Evolutionary conservation across 192 early-diverging fungal genomes (phyloP).

Genomic region (Coemansia sp.): DNA sequence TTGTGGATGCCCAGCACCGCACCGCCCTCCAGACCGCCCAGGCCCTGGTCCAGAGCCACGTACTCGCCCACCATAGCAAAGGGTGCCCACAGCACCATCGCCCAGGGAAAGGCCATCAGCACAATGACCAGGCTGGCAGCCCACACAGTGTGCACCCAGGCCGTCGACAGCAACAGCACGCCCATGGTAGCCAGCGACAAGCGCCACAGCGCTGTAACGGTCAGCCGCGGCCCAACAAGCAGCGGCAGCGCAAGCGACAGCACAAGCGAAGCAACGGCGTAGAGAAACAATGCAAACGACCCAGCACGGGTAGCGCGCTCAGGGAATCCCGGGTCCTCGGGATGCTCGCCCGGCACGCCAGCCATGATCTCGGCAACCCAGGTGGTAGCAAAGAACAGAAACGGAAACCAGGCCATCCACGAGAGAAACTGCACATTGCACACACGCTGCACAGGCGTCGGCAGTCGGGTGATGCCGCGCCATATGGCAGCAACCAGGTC

Average conservation of each 20-base stretch:
- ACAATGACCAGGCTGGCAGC: constrained; percentile 68
- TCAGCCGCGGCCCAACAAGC: constrained; percentile 13
- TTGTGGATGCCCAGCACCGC: constrained; percentile 93
- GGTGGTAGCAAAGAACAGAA: constrained; percentile 82
- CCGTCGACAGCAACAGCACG: constrained; percentile 61
- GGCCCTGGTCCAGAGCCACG: neutral
- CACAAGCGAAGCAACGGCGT: constrained; percentile 69
- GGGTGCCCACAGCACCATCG: constrained; percentile 84
- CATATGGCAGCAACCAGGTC: constrained; percentile 18
- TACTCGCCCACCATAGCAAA: constrained; percentile 83
- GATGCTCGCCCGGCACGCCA: constrained; percentile 10
- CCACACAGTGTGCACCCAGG: constrained; percentile 55
- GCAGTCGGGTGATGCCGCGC: constrained; percentile 51
- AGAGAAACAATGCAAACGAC: constrained; percentile 82
- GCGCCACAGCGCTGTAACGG: constrained; percentile 64
- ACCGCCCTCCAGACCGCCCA: constrained; percentile 51
- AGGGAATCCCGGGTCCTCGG: constrained; percentile 33
- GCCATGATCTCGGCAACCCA: constrained; percentile 48
- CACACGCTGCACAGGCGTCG: constrained; percentile 70
- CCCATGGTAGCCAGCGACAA: constrained; percentile 65
- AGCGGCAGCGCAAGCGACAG: constrained; percentile 32
- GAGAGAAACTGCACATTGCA: constrained; percentile 94
- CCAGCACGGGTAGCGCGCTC: constrained; percentile 74
- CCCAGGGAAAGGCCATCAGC: constrained; percentile 81
- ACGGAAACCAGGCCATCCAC: constrained; percentile 98